These are phyloP conservation scores for Blastocystis sp. DNA, from an alignment of 352 stramenopile genomes.

Conservation along the genomic window DNA sequence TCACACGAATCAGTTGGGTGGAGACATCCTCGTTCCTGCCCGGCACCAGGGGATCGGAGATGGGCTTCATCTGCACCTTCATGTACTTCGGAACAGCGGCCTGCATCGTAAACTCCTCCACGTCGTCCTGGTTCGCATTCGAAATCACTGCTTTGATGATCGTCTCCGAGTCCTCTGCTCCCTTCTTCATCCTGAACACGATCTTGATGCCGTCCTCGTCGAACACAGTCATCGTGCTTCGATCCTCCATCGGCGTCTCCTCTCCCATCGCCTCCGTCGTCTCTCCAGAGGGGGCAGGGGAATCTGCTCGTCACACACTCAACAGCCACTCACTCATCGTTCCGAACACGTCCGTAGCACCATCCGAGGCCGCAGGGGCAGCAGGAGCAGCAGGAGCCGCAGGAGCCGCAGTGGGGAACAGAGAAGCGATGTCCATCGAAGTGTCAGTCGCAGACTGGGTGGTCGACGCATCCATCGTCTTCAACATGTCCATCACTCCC, in stretches of 20 bases:
- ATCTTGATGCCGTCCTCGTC: constrained; percentile 34
- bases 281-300: neutral
- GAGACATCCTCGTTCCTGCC: constrained; percentile 40
- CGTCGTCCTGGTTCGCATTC: neutral
- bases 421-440: neutral
- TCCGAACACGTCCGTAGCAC: neutral
- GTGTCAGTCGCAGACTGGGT: neutral
- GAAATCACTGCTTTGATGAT: constrained; percentile 56
- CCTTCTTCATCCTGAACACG: constrained; percentile 54
- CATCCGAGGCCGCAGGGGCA: neutral
- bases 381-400: neutral
- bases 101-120: constrained; percentile 44
- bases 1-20: constrained; percentile 31
- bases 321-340: neutral
- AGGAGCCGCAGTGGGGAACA: neutral
- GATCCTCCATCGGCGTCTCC: neutral
- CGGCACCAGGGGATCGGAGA: constrained; percentile 25
- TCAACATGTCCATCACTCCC: constrained; percentile 40
- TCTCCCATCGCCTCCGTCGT: too few relatives aligned
- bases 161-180: neutral
- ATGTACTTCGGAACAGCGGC: constrained; percentile 49
- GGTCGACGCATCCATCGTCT: neutral
- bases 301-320: neutral
- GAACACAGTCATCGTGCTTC: neutral
- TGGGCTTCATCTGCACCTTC: constrained; percentile 56